Base-by-base conservation (phyloP, 176 grass and related monocot genomes). In the Oryza brachyantha region DNA sequence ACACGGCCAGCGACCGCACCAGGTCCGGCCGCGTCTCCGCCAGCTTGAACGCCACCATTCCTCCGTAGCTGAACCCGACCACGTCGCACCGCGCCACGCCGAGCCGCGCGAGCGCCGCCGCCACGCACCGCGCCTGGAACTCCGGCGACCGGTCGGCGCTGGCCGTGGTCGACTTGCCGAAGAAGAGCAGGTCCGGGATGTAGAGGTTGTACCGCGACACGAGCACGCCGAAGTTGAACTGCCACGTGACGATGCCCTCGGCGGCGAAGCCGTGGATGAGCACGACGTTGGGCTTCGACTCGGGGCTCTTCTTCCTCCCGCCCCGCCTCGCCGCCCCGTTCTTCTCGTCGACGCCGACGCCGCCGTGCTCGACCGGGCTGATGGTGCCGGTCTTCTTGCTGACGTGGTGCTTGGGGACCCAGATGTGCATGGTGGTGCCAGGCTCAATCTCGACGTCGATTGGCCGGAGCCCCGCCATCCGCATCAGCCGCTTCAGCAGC, bases 1-100 rank as follows among this genome's bases (percentile, higher is more conserved):
- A 91, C 64, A 98, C 82, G 73, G 87, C 88, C 9, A 98, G 83
- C 14, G 96, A 92, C 27, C 85, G 55, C 73, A 95, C 90, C 69
- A 98, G 82, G 31, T 91, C 83, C 3, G 96, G 88, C 22, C 86
- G 70, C 38, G 45, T 70, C 85, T 98, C 96, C 7, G 96, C 96
- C 70, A 98, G 57, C 86, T 95, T 94, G 88, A 98, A 98, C 55
- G 90, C 92, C 14, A 95, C 88, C 96, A 98, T 94, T 21, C 96
- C 96, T 0, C 96, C 96, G 77, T 98, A 98, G 90, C 96, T 98
- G 87, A 98, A 98, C 67, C 96, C 92, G 1, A 98, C 96, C 0
- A 88, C 87, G 77, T 92, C 86, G 76, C 96, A 98, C 1, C 83
- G 80, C 75, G 73, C 37, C 70, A 98, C 90, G 19, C 92, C 88